Base-by-base conservation (phyloP, 2,329 filamentous ascomycete genomes). In the Phialocephala subalpina region DNA sequence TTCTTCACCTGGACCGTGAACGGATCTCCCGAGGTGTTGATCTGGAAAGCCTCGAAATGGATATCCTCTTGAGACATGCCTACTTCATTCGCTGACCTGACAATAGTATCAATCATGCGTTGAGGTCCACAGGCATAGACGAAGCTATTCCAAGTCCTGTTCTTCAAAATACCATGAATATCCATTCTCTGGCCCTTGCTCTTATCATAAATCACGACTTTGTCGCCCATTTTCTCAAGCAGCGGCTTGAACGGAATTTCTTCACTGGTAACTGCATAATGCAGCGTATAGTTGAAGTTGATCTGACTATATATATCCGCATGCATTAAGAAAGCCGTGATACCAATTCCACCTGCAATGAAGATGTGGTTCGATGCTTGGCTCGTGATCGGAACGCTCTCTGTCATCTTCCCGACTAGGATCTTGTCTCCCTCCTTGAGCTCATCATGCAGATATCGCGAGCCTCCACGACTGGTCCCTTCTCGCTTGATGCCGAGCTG, bases 341-440 rank as follows among this genome's bases (percentile, higher is more conserved):
- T 84, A 0, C 89, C 89, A 35, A 91, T 87, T 0, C 89, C 89
- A 11, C 86, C 89, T 0, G 83, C 87, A 35, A 92, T 84, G 71
- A 90, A 86, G 45, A 91, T 80, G 68, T 90, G 88, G 58, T 85
- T 81, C 68, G 85, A 86, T 8, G 85, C 85, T 0, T 81, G 77
- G 2, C 65, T 73, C 0, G 78, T 79, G 1, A 82, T 75, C 1
- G 81, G 81, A 27, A 88, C 81, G 49, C 82, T 84, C 0, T 77
- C 73, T 0, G 82, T 86, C 35, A 89, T 81, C 36, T 81, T 80
- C 1, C 84, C 82, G 1, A 86, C 82, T 9, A 82, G 79, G 8
- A 91, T 69, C 2, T 79, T 69, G 64, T 87, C 83, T 0, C 86
- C 86, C 0, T 81, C 77, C 0, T 80, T 73, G 0, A 82, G 76